Evolutionary conservation across 257 asterid species (phyloP), one percentile per base, ranked within the genome.

Genomic region (Nicotiana attenuata): DNA sequence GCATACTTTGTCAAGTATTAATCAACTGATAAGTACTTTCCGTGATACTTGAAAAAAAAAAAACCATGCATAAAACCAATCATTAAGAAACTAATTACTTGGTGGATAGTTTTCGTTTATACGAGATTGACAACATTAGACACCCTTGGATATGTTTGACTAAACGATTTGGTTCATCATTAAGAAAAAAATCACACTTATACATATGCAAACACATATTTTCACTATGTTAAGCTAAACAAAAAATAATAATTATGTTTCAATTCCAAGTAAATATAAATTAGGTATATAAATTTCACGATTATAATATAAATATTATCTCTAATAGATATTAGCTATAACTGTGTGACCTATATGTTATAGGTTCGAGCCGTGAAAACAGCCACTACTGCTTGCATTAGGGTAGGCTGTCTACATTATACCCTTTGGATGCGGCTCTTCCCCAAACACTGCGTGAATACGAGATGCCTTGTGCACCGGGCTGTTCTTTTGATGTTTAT

Each of bases 371-470:
- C 0, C 0, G 50, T 41, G 2, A 0, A 41, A 41, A 9, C 0
- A 41, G 0, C 1, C 0, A 41, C 1, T 41, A 9, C 9, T 38
- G 3, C 10, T 38, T 38, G 47, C 3, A 38, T 38, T 38, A 38
- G 2, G 10, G 10, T 38, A 38, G 0, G 2, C 0, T 38, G 10
- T 38, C 2, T 38, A 38, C 10, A 38, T 38, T 6, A 38, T 38
- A 7, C 2, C 10, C 0, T 0, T 38, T 38, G 10, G 3, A 38
- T 7, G 0, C 11, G 3, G 0, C 10, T 38, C 10, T 8, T 41
- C 3, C 1, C 3, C 3, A 0, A 41, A 9, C 0, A 1, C 0
- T 41, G 13, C 13, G 0, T 41, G 50, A 41, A 41, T 3, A 41
- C 3, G 0, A 41, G 1, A 41, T 41, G 11, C 0, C 50, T 41